A percentile compares a stretch with the other conserved stretches of the same genome.
Conservation (phyloP, 1,139 yeast species). For the Sugiyamaella paludigena region DNA sequence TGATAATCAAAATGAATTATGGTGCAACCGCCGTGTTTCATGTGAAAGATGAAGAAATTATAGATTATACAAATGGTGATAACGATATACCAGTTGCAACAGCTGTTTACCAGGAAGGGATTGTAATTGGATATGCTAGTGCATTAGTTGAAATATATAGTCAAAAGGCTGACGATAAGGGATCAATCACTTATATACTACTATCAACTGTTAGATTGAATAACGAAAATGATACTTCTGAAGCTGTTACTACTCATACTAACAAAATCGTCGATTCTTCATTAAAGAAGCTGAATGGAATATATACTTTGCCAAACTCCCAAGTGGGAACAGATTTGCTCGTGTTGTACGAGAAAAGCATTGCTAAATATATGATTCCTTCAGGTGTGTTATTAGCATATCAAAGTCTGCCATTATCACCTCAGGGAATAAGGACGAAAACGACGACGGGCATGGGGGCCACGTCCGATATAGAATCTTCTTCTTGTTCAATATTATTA, state of each 20-base stretch:
- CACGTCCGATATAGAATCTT: too few relatives aligned
- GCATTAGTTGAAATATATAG: slow-evolving; percentile 1
- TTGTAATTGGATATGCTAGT: slow-evolving; percentile 1
- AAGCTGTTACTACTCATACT: too few relatives aligned
- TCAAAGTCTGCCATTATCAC: not conserved
- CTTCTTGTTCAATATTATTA: not conserved
- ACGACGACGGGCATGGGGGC: too few relatives aligned
- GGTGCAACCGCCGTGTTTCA: slow-evolving; percentile 1
- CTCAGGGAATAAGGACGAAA: slow-evolving; percentile 2
- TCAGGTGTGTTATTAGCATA: slow-evolving; percentile 2
- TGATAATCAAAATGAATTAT: not conserved
- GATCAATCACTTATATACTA: not conserved
- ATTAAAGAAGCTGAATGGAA: too few relatives aligned
- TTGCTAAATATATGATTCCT: slow-evolving; percentile 2
- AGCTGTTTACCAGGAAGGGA: not conserved
- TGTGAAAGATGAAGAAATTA: not conserved
- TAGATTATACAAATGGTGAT: not conserved
- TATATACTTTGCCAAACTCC: too few relatives aligned
- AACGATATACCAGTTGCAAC: not conserved
- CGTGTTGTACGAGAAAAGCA: not conserved
- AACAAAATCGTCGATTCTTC: too few relatives aligned
- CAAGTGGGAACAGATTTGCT: not conserved
- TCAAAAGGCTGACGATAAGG: not conserved
- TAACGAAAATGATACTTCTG: not conserved
- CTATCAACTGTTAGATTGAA: not conserved